Conservation (phyloP, 495 filamentous ascomycete genomes). For the Stereocaulon alpinum region DNA sequence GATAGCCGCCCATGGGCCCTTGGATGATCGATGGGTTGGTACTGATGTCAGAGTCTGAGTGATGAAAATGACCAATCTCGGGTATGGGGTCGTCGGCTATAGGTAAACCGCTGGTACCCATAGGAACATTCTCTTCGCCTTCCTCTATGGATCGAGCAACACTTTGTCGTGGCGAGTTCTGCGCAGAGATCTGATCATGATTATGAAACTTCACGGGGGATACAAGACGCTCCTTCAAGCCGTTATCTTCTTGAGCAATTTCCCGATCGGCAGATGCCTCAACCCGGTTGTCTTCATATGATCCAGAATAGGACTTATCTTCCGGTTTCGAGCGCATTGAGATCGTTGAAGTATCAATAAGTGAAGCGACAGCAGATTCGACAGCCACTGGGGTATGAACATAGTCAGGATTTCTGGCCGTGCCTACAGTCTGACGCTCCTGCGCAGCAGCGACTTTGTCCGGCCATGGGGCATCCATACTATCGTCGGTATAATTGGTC, state of each 20-base stretch:
- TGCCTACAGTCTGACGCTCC: conserved; percentile 53
- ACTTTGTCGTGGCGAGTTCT: conserved; percentile 67
- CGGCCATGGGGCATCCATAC: conserved; percentile 46
- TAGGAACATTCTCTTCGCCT: conserved; percentile 36
- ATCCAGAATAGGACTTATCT: conserved; percentile 19
- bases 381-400: conserved; percentile 60
- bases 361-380: conserved; percentile 79
- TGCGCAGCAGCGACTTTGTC: conserved; percentile 54
- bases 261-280: conserved; percentile 22
- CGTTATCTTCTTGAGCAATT: conserved; percentile 18
- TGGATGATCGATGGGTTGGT: conserved; percentile 72
- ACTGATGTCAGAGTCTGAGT: conserved; percentile 58
- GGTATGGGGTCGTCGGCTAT: conserved; percentile 46
- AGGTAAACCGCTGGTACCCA: conserved; percentile 53
- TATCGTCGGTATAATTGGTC: conserved; percentile 59
- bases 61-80: conserved; percentile 48
- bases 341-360: conserved; percentile 69
- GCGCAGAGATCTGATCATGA: conserved; percentile 20
- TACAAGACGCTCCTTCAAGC: background rate
- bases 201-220: conserved; percentile 7
- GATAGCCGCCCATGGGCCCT: conserved; percentile 49
- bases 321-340: conserved; percentile 36
- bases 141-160: conserved; percentile 55
- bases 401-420: conserved; percentile 55
- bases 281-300: conserved; percentile 23